Conservation (phyloP, 129 eudicot species). For the Tanacetum coccineum region DNA sequence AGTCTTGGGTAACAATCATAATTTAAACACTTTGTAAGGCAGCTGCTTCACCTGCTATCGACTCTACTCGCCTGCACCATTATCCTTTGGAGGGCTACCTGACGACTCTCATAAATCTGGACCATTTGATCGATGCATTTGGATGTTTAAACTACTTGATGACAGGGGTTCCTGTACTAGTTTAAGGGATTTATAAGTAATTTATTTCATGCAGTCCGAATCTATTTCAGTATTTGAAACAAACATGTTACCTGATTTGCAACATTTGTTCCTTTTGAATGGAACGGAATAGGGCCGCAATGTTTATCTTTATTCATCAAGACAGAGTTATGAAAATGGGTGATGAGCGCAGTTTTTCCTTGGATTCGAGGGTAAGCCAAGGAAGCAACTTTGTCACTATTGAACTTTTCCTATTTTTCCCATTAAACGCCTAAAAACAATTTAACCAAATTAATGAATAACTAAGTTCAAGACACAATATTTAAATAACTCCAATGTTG, state of each 20-base stretch:
- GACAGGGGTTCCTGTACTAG: conserved; percentile 42
- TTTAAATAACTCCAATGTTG: no score
- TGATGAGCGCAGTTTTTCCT: conserved; percentile 72
- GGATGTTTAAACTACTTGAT: conserved; percentile 47
- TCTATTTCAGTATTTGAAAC: no score
- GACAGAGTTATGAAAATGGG: conserved; percentile 91
- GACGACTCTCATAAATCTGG: conserved; percentile 41
- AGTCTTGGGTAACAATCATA: conserved; percentile 25
- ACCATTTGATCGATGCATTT: conserved; percentile 42
- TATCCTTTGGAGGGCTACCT: conserved; percentile 39
- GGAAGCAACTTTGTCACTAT: conserved; percentile 89
- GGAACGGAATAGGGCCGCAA: conserved; percentile 83
- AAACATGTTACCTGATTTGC: no score
- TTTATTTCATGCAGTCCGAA: no score
- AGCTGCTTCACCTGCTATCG: conserved; percentile 34
- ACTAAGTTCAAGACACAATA: neutral
- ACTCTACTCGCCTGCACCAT: conserved; percentile 25
- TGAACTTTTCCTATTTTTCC: conserved; percentile 96
- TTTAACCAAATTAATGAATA: neutral
- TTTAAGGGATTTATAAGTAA: no score
- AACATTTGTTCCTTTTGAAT: no score
- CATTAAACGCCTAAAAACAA: conserved; percentile 68
- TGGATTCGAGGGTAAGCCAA: conserved; percentile 94
- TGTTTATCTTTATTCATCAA: conserved; percentile 96
- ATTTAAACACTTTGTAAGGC: conserved; percentile 24